Evolutionary conservation across 345 rosid species (phyloP), one percentile per base, ranked within the genome.

Genomic region (Anacardium occidentale): DNA sequence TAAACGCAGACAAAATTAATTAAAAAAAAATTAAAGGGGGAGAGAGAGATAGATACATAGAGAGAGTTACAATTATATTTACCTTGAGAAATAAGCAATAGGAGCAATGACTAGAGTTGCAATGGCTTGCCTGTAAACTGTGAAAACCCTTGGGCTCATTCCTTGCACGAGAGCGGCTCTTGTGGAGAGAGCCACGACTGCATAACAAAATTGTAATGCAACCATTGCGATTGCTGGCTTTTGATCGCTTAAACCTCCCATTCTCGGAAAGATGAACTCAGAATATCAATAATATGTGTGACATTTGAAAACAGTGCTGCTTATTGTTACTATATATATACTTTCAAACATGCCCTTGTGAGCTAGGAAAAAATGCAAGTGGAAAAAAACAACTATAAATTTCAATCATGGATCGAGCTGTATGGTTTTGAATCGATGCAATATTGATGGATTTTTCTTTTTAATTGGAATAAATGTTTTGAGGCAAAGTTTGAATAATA

Each of bases 161-260:
- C 87, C 90, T 44, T 74, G 77, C 7, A 80, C 9, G 12, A 86
- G 72, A 55, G 84, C 81, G 29, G 80, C 85, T 71, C 84, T 83
- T 3, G 71, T 60, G 34, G 64, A 20, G 37, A 86, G 87, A 51
- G 78, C 13, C 12, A 70, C 72, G 1, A 54, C 64, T 52, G 87
- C 78, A 48, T 80, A 82, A 20, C 42, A 25, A 59, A 82, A 78
- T 47, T 86, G 84, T 55, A 86, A 50, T 1, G 54, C 78, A 11
- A 76, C 0, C 90, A 83, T 83, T 12, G 84, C 84, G 42, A 83
- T 10, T 32, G 29, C 73, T 6, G 86, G 83, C 78, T 72, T 80
- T 70, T 64, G 62, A 50, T 68, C 75, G 18, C 76, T 80, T 3
- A 75, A 54, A 25, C 68, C 45, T 47, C 71, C 77, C 85, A 50